phyloP scores from a whole-genome alignment of 2,329 filamentous ascomycete genomes.

The Aureobasidium vineae region DNA sequence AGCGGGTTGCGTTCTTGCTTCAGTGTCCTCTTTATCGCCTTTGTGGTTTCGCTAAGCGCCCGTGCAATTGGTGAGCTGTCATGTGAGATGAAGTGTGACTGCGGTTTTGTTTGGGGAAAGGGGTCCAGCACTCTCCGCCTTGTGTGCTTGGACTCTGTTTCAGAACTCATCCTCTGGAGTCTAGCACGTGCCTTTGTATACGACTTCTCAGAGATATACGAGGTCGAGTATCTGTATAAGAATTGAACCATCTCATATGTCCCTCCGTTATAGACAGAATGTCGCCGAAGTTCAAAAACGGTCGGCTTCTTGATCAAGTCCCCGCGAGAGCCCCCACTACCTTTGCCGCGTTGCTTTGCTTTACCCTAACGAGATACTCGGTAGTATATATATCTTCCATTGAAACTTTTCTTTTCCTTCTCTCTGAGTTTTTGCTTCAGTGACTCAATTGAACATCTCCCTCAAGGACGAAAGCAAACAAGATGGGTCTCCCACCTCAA shows the following conservation, averaged over 20 bases:
- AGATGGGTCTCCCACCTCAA: conserved; percentile 16
- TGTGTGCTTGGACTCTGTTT: conserved; percentile 7
- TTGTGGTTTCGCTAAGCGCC: conserved; percentile 20
- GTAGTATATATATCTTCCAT: neutral
- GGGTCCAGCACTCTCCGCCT: conserved; percentile 7
- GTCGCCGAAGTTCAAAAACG: neutral
- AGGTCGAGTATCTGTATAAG: neutral
- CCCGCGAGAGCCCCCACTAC: neutral
- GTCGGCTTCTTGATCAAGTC: conserved; percentile 13
- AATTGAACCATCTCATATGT: too few species aligned
- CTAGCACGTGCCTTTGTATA: neutral
- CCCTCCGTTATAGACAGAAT: neutral
- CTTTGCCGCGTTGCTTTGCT: neutral
- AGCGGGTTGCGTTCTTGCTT: neutral
- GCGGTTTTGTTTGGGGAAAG: neutral
- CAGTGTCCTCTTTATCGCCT: neutral
- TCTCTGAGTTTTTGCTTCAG: neutral
- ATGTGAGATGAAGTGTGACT: conserved; percentile 18
- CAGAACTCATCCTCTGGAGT: neutral
- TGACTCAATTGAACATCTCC: neutral
- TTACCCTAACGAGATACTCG: neutral
- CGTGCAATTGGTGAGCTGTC: conserved; percentile 10
- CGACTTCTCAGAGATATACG: neutral
- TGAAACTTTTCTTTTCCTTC: neutral
- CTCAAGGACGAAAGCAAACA: neutral